phyloP scores from a whole-genome alignment of 345 rosid genomes.

The Eucalyptus brandiana region DNA sequence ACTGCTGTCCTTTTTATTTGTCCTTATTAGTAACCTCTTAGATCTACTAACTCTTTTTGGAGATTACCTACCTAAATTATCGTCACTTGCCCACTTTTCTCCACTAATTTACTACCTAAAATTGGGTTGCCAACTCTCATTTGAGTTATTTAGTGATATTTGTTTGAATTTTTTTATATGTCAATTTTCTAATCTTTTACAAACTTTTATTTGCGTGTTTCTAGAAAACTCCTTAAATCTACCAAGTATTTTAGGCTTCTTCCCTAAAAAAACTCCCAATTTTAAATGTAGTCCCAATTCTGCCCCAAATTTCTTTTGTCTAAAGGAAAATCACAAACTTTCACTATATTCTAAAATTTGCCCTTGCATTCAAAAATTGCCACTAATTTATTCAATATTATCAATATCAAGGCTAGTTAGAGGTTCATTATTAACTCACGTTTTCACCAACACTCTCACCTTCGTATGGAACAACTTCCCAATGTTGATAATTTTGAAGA shows the following conservation, averaged over 20 bases:
- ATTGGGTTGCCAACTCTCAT: background rate
- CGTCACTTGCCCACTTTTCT: background rate
- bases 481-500: background rate
- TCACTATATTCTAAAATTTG: background rate
- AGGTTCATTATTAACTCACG: background rate
- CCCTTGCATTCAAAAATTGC: background rate
- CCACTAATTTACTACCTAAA: background rate
- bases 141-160: background rate
- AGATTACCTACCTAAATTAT: background rate
- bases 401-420: background rate
- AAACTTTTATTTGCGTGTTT: background rate
- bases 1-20: background rate
- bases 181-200: background rate
- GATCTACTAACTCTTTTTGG: background rate
- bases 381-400: background rate
- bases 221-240: background rate
- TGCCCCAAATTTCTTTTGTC: background rate
- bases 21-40: background rate
- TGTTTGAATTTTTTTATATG: background rate
- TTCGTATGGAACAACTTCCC: background rate
- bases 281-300: background rate
- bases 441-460: background rate
- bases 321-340: background rate
- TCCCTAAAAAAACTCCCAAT: background rate
- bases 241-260: background rate